These are phyloP conservation scores for Xylariaceae sp. DNA, from an alignment of 2,329 filamentous ascomycete species.

Conservation along the genomic window DNA sequence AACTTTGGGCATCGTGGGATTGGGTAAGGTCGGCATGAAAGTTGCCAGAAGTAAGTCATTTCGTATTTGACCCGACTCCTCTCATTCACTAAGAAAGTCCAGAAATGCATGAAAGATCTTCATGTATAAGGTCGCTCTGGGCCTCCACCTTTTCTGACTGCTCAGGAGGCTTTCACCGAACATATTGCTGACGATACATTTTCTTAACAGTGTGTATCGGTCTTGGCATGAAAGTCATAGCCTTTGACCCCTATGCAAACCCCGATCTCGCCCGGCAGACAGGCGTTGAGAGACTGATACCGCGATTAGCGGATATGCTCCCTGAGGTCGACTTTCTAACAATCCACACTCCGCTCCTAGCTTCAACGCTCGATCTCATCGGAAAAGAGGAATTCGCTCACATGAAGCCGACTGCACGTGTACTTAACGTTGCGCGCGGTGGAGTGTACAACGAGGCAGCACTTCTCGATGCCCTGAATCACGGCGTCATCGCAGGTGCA, in stretches of 20 bases:
- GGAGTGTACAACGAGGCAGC: conserved; percentile 75
- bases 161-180: no score
- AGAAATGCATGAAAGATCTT: no score
- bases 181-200: not conserved
- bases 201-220: conserved; percentile 17
- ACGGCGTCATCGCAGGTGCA: conserved; percentile 67
- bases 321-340: conserved; percentile 69
- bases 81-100: not conserved
- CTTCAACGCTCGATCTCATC: conserved; percentile 70
- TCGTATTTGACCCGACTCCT: not conserved
- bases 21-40: conserved; percentile 78
- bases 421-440: conserved; percentile 74
- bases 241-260: conserved; percentile 73
- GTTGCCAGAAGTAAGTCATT: conserved; percentile 46
- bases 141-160: no score
- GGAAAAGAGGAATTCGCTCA: conserved; percentile 57
- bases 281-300: conserved; percentile 55
- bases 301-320: conserved; percentile 55
- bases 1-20: conserved; percentile 67
- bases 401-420: conserved; percentile 69
- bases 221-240: conserved; percentile 56
- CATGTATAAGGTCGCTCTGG: no score
- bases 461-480: conserved; percentile 62
- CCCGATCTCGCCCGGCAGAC: conserved; percentile 63
- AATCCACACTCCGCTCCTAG: conserved; percentile 73